phyloP scores from a whole-genome alignment of 441 rosid species.

The Viola pubescens region DNA sequence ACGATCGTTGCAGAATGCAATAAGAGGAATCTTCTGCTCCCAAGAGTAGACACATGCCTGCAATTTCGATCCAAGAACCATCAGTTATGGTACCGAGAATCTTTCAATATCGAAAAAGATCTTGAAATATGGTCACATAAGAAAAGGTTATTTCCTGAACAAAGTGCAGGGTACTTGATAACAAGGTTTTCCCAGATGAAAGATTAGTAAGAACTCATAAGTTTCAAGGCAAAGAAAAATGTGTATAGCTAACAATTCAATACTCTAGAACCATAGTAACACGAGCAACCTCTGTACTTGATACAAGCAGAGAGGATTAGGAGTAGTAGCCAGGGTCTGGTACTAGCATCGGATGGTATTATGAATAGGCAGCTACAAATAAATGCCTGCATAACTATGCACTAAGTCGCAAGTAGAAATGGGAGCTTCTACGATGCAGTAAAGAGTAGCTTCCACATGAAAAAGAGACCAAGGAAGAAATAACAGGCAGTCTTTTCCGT shows the following conservation, averaged over 20 bases:
- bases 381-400: not conserved
- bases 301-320: not conserved
- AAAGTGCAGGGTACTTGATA: no score
- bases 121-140: not conserved
- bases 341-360: not conserved
- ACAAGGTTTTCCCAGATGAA: no score
- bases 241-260: no score
- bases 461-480: constrained; percentile 1
- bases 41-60: constrained; percentile 70
- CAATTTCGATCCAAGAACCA: constrained; percentile 15
- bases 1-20: constrained; percentile 73
- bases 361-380: not conserved
- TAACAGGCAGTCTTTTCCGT: not conserved
- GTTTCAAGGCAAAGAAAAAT: no score
- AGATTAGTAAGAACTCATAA: no score
- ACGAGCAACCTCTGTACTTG: not conserved
- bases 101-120: not conserved
- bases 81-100: not conserved
- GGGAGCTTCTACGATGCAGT: not conserved
- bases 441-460: not conserved
- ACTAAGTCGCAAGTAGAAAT: not conserved
- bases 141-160: not conserved
- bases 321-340: not conserved
- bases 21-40: constrained; percentile 75
- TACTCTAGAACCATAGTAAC: not conserved